Evolutionary conservation across 352 stramenopile species (phyloP), one percentile per base, ranked within the genome.

Genomic region (Globisporangium spiculum): DNA sequence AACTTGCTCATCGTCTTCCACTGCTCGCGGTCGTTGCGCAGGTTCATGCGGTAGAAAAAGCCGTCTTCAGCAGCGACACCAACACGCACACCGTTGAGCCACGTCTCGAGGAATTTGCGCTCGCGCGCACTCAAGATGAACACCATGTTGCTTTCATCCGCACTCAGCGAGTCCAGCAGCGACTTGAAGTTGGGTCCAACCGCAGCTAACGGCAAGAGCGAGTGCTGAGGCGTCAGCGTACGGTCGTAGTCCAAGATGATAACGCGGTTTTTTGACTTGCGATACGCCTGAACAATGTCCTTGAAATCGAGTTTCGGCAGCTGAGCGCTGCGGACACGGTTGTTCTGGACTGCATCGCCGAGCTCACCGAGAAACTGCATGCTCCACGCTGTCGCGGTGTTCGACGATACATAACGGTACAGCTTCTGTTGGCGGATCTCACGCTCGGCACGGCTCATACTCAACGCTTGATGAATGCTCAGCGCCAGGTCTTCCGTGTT

Each of bases 211-310:
- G 89, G 86, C 56, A 94, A 71, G 52, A 96, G 73, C 26, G 82
- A 90, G 53, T 91, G 82, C 67, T 95, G 84, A 8, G 83, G 81
- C 16, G 75, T 90, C 41, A 97, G 81, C 44, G 90, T 95, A 9
- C 89, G 84, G 66, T 97, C 90, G 69, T 97, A 97, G 65, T 97
- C 90, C 65, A 93, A 65, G 65, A 97, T 92, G 60, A 97, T 95
- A 27, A 97, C 78, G 1, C 90, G 84, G 64, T 94, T 96, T 59
- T 86, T 74, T 14, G 89, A 70, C 24, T 71, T 79, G 20, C 77
- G 73, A 74, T 97, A 97, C 8, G 85, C 78, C 24, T 78, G 60
- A 14, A 89, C 83, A 30, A 96, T 85, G 12, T 72, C 61, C 24
- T 81, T 78, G 27, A 73, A 69, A 54, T 91, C 81, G 12, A 92